phyloP scores from a whole-genome alignment of 1,139 yeast species.

The Suhomyces atakaporum region DNA sequence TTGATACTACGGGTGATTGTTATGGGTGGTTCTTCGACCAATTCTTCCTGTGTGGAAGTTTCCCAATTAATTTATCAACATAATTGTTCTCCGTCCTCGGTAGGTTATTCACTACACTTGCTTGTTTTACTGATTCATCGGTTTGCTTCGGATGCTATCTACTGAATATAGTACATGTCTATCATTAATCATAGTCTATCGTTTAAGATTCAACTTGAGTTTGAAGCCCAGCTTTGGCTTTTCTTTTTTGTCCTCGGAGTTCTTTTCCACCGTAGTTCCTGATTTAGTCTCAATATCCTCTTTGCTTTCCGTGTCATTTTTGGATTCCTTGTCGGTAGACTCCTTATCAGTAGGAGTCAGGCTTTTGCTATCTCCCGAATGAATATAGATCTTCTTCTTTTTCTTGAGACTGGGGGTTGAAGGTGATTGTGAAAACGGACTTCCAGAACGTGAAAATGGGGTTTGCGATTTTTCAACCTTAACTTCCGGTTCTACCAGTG shows the following conservation, averaged over 20 bases:
- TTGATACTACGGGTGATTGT: too few species aligned
- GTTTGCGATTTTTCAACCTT: conserved; percentile 14
- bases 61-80: too few species aligned
- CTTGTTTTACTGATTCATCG: background rate
- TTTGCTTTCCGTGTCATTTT: conserved; percentile 7
- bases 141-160: background rate
- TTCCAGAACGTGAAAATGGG: conserved; percentile 22
- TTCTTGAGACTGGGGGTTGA: conserved; percentile 17
- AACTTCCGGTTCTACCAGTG: conserved; percentile 21
- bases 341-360: conserved; percentile 12
- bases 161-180: conserved; percentile 3
- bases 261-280: too few species aligned
- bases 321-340: conserved; percentile 4
- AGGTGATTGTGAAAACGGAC: conserved; percentile 25
- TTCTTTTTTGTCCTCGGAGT: conserved; percentile 6
- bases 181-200: conserved; percentile 10
- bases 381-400: conserved; percentile 29
- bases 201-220: conserved; percentile 26
- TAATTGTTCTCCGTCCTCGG: too few species aligned
- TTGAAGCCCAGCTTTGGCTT: conserved; percentile 17
- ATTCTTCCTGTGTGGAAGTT: too few species aligned
- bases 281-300: conserved; percentile 4
- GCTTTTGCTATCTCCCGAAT: conserved; percentile 18
- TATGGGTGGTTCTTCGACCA: too few species aligned
- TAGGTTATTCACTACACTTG: background rate